A percentile compares a stretch with the other conserved stretches of the same genome.
Conservation (phyloP, 177 flowering plant genomes). For the Vitis hybrid region DNA sequence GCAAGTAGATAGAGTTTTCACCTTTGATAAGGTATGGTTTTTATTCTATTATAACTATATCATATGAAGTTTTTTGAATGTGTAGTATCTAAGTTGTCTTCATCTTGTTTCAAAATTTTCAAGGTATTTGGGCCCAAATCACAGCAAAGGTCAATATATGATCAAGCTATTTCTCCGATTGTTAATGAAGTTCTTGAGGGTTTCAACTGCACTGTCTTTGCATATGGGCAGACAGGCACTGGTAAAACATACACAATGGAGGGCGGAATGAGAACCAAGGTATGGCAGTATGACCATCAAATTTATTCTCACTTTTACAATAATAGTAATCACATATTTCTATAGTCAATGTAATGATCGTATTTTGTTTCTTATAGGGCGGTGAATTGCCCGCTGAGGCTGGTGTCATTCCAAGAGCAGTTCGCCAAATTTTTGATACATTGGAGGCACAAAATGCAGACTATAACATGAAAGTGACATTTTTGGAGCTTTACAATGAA, state of each 20-base stretch:
- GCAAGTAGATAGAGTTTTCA: slow-evolving; percentile 75
- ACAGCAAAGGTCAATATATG: slow-evolving; percentile 83
- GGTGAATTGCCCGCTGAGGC: slow-evolving; percentile 82
- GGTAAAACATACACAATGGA: slow-evolving; percentile 97
- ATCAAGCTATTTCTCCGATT: slow-evolving; percentile 77
- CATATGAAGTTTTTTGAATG: neutral
- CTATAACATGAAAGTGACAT: slow-evolving; percentile 89
- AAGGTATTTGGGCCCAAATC: slow-evolving; percentile 91
- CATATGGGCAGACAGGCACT: slow-evolving; percentile 92
- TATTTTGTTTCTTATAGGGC: slow-evolving; percentile 29
- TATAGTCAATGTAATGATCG: neutral
- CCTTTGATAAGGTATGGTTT: slow-evolving; percentile 66
- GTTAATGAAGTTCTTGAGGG: slow-evolving; percentile 90
- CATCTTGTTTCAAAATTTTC: neutral
- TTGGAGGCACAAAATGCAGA: slow-evolving; percentile 87
- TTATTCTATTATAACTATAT: neutral
- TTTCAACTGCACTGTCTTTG: slow-evolving; percentile 91
- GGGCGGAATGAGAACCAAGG: slow-evolving; percentile 83
- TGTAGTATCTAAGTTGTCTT: neutral
- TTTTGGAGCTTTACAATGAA: slow-evolving; percentile 89
- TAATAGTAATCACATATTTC: neutral
- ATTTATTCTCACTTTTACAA: neutral
- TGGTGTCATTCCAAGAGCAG: slow-evolving; percentile 93
- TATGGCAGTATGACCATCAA: slow-evolving; percentile 12
- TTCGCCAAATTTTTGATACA: slow-evolving; percentile 81